phyloP scores from a whole-genome alignment of 352 stramenopile genomes.

The Pythium scleroteichum region DNA sequence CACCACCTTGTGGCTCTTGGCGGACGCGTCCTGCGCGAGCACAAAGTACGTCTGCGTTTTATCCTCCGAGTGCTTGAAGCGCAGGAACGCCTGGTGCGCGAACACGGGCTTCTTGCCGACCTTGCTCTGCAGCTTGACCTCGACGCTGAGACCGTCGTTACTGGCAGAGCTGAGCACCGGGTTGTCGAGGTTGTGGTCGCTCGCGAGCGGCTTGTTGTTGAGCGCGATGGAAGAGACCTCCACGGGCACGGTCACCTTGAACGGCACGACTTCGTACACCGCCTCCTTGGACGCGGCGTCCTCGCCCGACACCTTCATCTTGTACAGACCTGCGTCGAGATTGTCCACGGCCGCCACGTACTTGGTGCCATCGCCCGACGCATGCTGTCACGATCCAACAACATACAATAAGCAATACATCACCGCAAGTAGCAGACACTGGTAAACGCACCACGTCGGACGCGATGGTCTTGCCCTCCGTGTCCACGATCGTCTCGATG shows the following conservation, averaged over 20 bases:
- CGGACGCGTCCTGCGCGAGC: slow-evolving; percentile 41
- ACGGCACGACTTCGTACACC: slow-evolving; percentile 62
- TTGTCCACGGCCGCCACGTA: slow-evolving; percentile 48
- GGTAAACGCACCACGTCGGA: slow-evolving; percentile 64
- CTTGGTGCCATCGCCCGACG: slow-evolving; percentile 60
- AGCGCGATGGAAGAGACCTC: slow-evolving; percentile 50
- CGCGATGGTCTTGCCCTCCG: slow-evolving; percentile 50
- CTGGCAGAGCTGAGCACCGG: slow-evolving; percentile 59
- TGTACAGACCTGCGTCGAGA: slow-evolving; percentile 71
- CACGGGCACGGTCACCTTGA: slow-evolving; percentile 77
- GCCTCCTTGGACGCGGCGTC: slow-evolving; percentile 44
- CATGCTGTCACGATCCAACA: slow-evolving; percentile 37
- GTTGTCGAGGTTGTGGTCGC: slow-evolving; percentile 54
- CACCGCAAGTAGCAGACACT: too few relatives aligned
- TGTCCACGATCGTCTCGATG: slow-evolving; percentile 74
- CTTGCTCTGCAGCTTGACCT: slow-evolving; percentile 58
- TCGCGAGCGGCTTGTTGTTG: slow-evolving; percentile 52
- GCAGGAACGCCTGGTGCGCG: slow-evolving; percentile 81
- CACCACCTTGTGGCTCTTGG: slow-evolving; percentile 37
- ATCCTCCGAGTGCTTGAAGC: slow-evolving; percentile 56
- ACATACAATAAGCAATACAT: background rate
- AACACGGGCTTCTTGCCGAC: slow-evolving; percentile 54
- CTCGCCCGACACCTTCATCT: slow-evolving; percentile 68
- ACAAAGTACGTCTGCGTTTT: slow-evolving; percentile 79
- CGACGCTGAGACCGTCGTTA: slow-evolving; percentile 55